Base-by-base conservation (phyloP, 257 asterid species). In the Solanum piurae region DNA sequence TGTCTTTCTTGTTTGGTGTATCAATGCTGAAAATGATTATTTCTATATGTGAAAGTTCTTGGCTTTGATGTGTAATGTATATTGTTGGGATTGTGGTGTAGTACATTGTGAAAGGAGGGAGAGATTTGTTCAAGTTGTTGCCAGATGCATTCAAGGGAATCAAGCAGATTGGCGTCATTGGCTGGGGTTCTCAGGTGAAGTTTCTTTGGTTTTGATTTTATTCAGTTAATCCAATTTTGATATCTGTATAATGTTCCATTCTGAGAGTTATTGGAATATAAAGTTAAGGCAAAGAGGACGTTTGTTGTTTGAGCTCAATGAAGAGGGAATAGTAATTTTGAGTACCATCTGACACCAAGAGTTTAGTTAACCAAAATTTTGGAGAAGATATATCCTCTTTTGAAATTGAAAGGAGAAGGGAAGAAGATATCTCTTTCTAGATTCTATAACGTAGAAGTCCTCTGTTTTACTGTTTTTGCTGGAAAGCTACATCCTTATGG, bases 41-140 rank as follows among this genome's bases (percentile, higher is more conserved):
- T 29, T 27, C 13, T 46, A 29, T 44, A 18, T 80, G 69, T 31
- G 68, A 18, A 80, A 29, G 69, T 29, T 46, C 68, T 80, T 49
- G 42, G 20, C 20, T 46, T 80, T 80, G 29, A 64, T 86, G 84
- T 38, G 88, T 29, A 80, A 80, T 10, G 12, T 86, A 46, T 80
- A 49, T 44, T 44, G 16, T 16, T 80, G 68, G 85, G 42, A 46
- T 80, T 10, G 21, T 83, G 29, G 38, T 91, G 89, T 64, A 95
- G 99, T 95, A 91, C 92, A 95, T 97, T 92, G 99, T 97, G 89
- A 93, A 93, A 91, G 99, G 99, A 91, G 99, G 99, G 42, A 97
- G 99, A 91, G 91, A 97, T 86, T 90, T 97, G 94, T 97, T 97
- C 94, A 92, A 91, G 83, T 62, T 92, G 88, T 89, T 97, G 92